Base-by-base conservation (phyloP, 352 stramenopile species). In the Phytophthora ramorum region DNA sequence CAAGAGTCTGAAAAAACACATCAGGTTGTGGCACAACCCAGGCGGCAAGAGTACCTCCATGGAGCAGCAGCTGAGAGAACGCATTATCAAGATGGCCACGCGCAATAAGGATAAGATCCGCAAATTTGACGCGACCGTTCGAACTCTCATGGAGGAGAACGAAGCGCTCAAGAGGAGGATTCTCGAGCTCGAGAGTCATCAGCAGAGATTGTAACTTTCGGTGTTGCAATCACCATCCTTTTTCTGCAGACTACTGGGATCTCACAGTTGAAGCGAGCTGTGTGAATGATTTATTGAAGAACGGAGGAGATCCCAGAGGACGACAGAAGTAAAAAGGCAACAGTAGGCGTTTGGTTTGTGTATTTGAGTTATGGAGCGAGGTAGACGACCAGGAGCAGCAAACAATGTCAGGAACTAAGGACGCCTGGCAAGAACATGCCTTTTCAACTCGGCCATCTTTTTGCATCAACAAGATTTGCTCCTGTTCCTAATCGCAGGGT, bases 51-150 rank as follows among this genome's bases (percentile, higher is more conserved):
- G 85, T 64, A 94, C 85, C 0, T 94, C 83, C 7, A 92, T 92
- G 83, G 86, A 94, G 74, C 83, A 94, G 56, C 82, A 92, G 63
- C 79, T 94, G 4, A 83, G 86, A 19, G 86, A 92, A 66, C 86
- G 86, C 34, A 94, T 94, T 58, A 92, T 92, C 64, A 92, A 92
- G 54, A 92, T 94, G 86, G 83, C 86, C 30, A 92, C 81, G 17
- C 76, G 86, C 6, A 89, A 90, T 72, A 92, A 94, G 66, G 86
- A 94, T 51, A 92, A 92, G 69, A 92, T 79, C 41, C 80, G 81
- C 41, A 92, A 92, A 54, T 91, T 89, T 54, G 86, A 94, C 54
- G 75, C 77, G 17, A 92, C 81, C 16, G 89, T 94, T 70, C 84
- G 83, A 37, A 89, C 70, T 26, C 66, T 94, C 7, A 91, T 90